A percentile compares a stretch with the other conserved stretches of the same genome.
These are phyloP conservation scores for Rhizopogon vulgaris DNA, from an alignment of 768 basidiomycete species.

Conservation along the genomic window DNA sequence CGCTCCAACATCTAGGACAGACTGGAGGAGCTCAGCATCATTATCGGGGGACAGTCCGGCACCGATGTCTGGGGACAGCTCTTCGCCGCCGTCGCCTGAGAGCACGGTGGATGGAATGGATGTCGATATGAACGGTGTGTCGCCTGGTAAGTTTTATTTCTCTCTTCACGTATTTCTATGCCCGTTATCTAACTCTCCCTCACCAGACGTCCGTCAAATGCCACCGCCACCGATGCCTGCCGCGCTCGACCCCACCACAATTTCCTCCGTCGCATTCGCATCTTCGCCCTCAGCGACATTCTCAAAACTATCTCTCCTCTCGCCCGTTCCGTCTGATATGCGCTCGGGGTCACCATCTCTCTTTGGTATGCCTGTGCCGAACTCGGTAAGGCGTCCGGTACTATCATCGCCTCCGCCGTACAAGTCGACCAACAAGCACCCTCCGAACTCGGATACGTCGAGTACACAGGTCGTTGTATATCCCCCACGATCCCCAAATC, in stretches of 20 bases:
- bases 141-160: slow-evolving; percentile 14
- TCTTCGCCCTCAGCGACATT: slow-evolving; percentile 44
- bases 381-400: slow-evolving; percentile 6
- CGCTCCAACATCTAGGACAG: slow-evolving; percentile 11
- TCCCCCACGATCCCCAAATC: neutral
- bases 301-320: slow-evolving; percentile 45
- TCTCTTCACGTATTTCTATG: neutral
- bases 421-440: slow-evolving; percentile 9
- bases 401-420: slow-evolving; percentile 10
- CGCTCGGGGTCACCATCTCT: slow-evolving; percentile 3
- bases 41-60: slow-evolving; percentile 6
- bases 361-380: slow-evolving; percentile 6
- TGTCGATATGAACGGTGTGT: slow-evolving; percentile 16
- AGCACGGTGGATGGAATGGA: slow-evolving; percentile 8
- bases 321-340: slow-evolving; percentile 18
- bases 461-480: neutral
- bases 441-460: neutral
- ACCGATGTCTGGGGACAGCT: neutral
- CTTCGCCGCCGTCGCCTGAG: neutral
- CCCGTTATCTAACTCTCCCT: neutral
- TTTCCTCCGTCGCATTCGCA: slow-evolving; percentile 22
- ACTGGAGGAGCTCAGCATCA: slow-evolving; percentile 18
- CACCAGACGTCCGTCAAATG: slow-evolving; percentile 36
- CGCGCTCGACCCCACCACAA: slow-evolving; percentile 34
- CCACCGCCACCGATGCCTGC: slow-evolving; percentile 49